A percentile compares a stretch with the other conserved stretches of the same genome.
Conservation (phyloP, 176 grass and related monocot species). For the Guadua angustifolia region DNA sequence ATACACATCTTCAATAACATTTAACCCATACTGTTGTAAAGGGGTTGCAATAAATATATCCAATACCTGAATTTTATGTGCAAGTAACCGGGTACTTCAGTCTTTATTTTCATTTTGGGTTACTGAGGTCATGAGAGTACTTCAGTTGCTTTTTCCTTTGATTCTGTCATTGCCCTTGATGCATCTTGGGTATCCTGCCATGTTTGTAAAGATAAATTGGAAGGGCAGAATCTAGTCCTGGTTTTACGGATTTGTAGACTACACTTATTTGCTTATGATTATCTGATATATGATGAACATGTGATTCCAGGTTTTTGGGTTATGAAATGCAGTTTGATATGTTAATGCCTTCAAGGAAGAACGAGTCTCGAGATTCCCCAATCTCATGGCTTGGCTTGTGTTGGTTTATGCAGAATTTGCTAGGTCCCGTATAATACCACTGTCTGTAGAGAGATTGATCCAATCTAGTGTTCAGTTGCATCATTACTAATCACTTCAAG, state of each 20-base stretch:
- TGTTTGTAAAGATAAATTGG: background rate
- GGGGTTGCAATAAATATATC: slow-evolving; percentile 9
- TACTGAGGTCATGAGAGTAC: background rate
- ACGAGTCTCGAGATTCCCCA: background rate
- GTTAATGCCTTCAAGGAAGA: background rate
- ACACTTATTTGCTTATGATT: background rate
- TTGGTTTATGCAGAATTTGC: background rate
- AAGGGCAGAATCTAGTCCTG: background rate
- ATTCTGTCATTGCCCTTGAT: slow-evolving; percentile 9
- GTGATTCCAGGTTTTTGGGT: background rate
- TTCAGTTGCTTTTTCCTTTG: background rate
- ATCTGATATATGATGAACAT: background rate
- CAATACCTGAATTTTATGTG: background rate
- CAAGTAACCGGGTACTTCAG: background rate
- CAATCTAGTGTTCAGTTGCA: background rate
- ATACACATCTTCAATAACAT: background rate
- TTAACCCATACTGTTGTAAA: slow-evolving; percentile 18
- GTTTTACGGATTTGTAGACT: background rate
- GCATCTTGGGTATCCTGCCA: background rate
- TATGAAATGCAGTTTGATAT: background rate
- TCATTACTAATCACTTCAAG: background rate
- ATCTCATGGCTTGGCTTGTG: background rate
- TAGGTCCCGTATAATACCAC: background rate
- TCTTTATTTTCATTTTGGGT: background rate
- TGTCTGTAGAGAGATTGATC: background rate